Evolutionary conservation across 768 basidiomycete species (phyloP).

Genomic region (Mycena indigotica): DNA sequence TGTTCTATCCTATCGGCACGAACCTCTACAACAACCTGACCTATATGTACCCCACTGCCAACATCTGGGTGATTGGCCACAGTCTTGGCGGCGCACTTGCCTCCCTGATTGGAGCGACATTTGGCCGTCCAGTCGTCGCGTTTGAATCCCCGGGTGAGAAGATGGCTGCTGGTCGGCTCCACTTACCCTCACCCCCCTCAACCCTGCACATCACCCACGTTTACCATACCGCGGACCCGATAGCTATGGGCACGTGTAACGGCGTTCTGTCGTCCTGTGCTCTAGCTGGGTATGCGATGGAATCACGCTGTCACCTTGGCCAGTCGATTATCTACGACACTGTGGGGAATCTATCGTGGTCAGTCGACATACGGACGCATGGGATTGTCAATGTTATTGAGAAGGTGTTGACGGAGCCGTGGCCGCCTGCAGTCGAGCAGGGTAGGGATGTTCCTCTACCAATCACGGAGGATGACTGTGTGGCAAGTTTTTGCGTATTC

Average conservation of each 20-base stretch:
- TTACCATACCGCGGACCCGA: slow-evolving; percentile 93
- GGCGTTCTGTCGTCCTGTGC: slow-evolving; percentile 82
- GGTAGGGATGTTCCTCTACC: slow-evolving; percentile 67
- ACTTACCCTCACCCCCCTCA: slow-evolving; percentile 82
- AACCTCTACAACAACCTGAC: slow-evolving; percentile 94
- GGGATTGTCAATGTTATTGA: slow-evolving; percentile 81
- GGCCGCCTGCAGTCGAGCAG: slow-evolving; percentile 62
- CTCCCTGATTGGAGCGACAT: slow-evolving; percentile 82
- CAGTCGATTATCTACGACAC: slow-evolving; percentile 90
- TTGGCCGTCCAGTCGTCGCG: slow-evolving; percentile 83
- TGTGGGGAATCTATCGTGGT: slow-evolving; percentile 82
- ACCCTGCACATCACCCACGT: slow-evolving; percentile 84
- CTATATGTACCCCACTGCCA: slow-evolving; percentile 87
- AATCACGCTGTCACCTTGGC: slow-evolving; percentile 87
- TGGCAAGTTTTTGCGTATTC: slow-evolving; percentile 48
- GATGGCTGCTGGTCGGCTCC: slow-evolving; percentile 76
- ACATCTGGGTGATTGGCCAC: slow-evolving; percentile 86
- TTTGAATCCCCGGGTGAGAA: slow-evolving; percentile 91
- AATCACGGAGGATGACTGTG: slow-evolving; percentile 61
- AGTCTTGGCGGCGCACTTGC: slow-evolving; percentile 76
- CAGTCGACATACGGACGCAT: slow-evolving; percentile 80
- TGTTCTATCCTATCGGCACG: slow-evolving; percentile 93
- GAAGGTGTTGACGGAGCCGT: slow-evolving; percentile 66
- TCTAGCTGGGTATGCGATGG: slow-evolving; percentile 87
- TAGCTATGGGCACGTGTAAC: slow-evolving; percentile 87